phyloP scores from a whole-genome alignment of 306 rosid species.

The Prinsepia uniflora region DNA sequence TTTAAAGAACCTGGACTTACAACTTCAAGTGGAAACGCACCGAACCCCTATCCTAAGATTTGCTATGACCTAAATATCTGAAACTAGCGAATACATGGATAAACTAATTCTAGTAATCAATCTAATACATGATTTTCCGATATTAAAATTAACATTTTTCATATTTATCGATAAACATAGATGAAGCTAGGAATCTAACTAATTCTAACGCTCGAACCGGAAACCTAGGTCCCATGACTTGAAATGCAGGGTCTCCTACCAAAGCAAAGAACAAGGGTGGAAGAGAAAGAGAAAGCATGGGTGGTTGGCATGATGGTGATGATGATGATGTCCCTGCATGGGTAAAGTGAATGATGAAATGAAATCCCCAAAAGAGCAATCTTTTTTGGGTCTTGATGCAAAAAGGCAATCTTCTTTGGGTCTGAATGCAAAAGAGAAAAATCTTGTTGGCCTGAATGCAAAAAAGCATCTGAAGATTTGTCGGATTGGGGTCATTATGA shows the following conservation, averaged over 20 bases:
- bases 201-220: neutral
- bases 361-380: neutral
- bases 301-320: conserved; percentile 10
- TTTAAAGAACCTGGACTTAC: conserved; percentile 21
- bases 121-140: too few species aligned
- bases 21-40: conserved; percentile 32
- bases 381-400: neutral
- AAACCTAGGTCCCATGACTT: neutral
- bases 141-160: too few species aligned
- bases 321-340: conserved; percentile 11
- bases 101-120: too few species aligned
- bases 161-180: too few species aligned
- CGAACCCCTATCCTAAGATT: conserved; percentile 33
- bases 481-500: conserved; percentile 5
- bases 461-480: neutral
- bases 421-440: neutral
- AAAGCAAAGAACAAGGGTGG: conserved; percentile 3
- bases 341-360: conserved; percentile 4
- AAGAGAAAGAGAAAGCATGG: neutral
- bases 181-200: too few species aligned
- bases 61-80: neutral
- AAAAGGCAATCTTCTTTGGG: neutral
- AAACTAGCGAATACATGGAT: too few species aligned
- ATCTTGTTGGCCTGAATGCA: neutral
- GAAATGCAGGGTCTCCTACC: conserved; percentile 2